Conservation (phyloP, 1,284 basidiomycete genomes). For the Puccinia polysora region DNA sequence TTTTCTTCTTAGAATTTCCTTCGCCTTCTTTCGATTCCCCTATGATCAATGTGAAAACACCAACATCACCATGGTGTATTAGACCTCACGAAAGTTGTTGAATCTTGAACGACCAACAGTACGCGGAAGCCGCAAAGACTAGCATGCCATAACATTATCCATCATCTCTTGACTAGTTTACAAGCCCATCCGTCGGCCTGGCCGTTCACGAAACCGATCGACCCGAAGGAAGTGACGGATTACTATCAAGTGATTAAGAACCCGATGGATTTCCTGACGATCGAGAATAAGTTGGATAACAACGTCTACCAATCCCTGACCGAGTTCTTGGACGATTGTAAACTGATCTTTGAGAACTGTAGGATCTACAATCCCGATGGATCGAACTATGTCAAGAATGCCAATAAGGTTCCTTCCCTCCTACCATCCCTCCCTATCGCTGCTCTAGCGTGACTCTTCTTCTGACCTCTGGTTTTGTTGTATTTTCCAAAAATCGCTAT, state of each 20-base stretch:
- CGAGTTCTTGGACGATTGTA: slow-evolving; percentile 28
- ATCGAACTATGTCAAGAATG: slow-evolving; percentile 60
- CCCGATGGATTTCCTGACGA: slow-evolving; percentile 52
- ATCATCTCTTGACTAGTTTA: slow-evolving; percentile 76
- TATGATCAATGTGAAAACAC: background rate
- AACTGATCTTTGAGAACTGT: slow-evolving; percentile 87
- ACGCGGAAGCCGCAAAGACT: slow-evolving; percentile 59
- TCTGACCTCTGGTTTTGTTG: background rate
- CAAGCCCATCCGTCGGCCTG: slow-evolving; percentile 76
- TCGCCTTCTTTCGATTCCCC: slow-evolving; percentile 13
- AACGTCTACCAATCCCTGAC: slow-evolving; percentile 11
- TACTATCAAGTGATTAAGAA: slow-evolving; percentile 53
- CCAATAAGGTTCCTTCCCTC: slow-evolving; percentile 32
- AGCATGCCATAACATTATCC: slow-evolving; percentile 65
- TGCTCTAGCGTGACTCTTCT: background rate
- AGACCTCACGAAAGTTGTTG: background rate
- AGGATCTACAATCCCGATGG: slow-evolving; percentile 78
- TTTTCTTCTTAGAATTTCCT: background rate
- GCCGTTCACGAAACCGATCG: slow-evolving; percentile 81
- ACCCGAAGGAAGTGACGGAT: slow-evolving; percentile 66
- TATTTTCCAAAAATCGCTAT: background rate
- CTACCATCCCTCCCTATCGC: too few relatives aligned
- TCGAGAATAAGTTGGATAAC: slow-evolving; percentile 45
- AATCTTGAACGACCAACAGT: slow-evolving; percentile 46
- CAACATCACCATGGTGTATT: background rate